These are phyloP conservation scores for Apiospora pterosperma DNA, from an alignment of 2,329 filamentous ascomycete genomes.

Conservation along the genomic window DNA sequence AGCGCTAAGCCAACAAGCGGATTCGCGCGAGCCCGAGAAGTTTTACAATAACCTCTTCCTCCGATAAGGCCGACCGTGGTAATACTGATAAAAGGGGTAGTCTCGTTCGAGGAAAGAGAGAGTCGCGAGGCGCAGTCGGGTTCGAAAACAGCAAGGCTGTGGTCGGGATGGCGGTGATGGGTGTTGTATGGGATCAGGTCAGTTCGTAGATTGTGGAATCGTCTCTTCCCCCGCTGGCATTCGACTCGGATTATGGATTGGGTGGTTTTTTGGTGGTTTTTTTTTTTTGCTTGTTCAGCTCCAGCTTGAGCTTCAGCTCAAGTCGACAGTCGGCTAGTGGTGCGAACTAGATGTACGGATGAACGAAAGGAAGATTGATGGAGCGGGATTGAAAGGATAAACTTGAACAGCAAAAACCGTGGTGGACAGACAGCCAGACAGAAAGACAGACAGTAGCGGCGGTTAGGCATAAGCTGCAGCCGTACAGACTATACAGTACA, in stretches of 20 bases:
- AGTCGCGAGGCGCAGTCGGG: neutral
- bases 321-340: neutral
- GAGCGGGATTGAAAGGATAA: neutral
- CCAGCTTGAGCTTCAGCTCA: neutral
- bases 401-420: neutral
- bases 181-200: neutral
- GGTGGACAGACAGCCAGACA: neutral
- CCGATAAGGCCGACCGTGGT: neutral
- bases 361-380: neutral
- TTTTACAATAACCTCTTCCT: neutral
- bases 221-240: neutral
- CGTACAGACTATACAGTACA: neutral
- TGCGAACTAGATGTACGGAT: neutral
- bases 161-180: neutral
- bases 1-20: constrained; percentile 1
- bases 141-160: neutral
- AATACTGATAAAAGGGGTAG: neutral
- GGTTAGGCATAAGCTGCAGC: neutral
- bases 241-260: neutral
- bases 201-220: neutral
- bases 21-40: neutral
- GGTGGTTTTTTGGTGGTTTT: neutral
- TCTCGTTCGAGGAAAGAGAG: neutral
- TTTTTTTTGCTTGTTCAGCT: neutral
- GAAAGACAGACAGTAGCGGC: neutral